Conservation (phyloP, 2,329 filamentous ascomycete genomes). For the Chaetomium olivaceum region DNA sequence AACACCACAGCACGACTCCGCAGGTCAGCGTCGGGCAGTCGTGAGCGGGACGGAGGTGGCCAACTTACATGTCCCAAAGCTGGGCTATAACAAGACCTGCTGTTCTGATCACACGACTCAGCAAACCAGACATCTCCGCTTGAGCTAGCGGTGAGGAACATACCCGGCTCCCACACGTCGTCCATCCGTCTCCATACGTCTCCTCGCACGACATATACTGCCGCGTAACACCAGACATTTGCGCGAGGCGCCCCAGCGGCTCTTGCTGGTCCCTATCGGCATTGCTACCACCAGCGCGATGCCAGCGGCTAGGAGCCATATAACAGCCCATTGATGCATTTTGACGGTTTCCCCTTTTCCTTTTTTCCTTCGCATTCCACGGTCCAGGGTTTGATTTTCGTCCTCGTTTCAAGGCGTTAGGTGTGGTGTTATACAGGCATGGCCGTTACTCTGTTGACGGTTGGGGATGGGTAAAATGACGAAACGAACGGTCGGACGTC, state of each 20-base stretch:
- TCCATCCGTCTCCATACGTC: slow-evolving; percentile 39
- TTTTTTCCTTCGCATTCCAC: neutral
- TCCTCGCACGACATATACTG: slow-evolving; percentile 38
- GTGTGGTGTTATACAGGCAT: slow-evolving; percentile 1
- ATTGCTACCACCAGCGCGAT: slow-evolving; percentile 3
- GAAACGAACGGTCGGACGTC: neutral
- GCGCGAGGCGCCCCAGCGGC: neutral
- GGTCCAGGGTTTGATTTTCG: neutral
- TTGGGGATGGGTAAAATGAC: too few species aligned
- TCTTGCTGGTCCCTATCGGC: neutral
- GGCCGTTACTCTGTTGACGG: neutral
- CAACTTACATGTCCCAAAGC: slow-evolving; percentile 38
- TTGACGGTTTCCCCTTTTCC: neutral
- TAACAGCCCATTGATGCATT: slow-evolving; percentile 7
- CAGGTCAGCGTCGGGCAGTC: neutral
- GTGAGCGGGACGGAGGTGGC: too few species aligned
- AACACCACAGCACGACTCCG: slow-evolving; percentile 40
- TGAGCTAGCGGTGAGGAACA: neutral
- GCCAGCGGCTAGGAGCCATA: neutral
- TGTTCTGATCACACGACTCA: slow-evolving; percentile 23
- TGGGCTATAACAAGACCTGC: slow-evolving; percentile 41
- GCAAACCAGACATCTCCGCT: neutral
- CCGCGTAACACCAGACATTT: slow-evolving; percentile 21
- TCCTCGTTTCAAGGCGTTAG: neutral
- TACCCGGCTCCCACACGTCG: slow-evolving; percentile 36